Percentiles rank a stretch among this genome's conserved stretches.
These are phyloP conservation scores for Plantago lanceolata DNA, from an alignment of 305 asterid genomes.

Conservation along the genomic window DNA sequence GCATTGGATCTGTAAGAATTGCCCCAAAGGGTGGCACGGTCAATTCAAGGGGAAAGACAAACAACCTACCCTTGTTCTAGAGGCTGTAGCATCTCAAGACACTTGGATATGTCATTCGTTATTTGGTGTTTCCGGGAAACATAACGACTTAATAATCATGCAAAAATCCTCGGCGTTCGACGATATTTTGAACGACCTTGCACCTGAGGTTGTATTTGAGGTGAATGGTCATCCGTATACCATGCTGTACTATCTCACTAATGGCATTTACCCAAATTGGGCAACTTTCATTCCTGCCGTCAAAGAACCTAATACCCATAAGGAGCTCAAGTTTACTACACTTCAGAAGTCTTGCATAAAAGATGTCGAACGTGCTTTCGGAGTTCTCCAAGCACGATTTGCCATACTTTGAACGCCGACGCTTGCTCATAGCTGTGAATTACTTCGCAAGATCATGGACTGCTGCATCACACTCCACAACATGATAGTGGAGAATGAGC, in stretches of 20 bases:
- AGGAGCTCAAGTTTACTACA: too few relatives aligned
- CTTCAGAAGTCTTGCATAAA: too few relatives aligned
- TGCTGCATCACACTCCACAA: too few relatives aligned
- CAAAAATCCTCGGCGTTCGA: background rate
- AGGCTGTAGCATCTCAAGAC: background rate
- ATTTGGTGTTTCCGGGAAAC: background rate
- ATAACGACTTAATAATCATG: background rate
- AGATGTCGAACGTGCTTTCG: too few relatives aligned
- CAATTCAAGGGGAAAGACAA: background rate
- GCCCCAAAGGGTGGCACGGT: background rate
- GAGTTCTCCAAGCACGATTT: too few relatives aligned
- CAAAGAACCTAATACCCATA: too few relatives aligned
- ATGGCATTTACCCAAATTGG: background rate
- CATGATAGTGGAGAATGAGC: too few relatives aligned
- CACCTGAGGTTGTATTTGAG: background rate
- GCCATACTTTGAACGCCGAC: too few relatives aligned
- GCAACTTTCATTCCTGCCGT: background rate
- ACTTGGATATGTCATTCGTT: background rate
- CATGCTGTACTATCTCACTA: background rate
- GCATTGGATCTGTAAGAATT: background rate
- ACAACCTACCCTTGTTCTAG: background rate
- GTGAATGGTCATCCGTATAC: background rate
- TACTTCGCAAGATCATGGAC: too few relatives aligned
- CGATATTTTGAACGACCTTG: background rate
- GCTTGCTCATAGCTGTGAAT: too few relatives aligned